These are phyloP conservation scores for Mrakiaceae sp. DNA, from an alignment of 1,284 basidiomycete genomes.

Conservation along the genomic window DNA sequence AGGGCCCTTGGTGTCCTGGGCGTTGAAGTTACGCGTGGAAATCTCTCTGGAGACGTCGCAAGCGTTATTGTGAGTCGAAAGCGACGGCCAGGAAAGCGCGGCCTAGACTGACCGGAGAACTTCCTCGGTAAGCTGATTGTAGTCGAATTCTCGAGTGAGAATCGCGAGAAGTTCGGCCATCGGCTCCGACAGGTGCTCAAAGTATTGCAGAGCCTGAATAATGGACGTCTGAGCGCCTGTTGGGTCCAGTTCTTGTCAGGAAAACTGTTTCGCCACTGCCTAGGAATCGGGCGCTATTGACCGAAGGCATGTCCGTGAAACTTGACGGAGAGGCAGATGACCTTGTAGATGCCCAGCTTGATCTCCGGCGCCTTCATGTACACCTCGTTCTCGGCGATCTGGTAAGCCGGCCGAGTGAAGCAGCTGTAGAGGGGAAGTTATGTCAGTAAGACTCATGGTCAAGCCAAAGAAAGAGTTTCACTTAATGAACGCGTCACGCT, in stretches of 20 bases:
- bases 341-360: slow-evolving; percentile 65
- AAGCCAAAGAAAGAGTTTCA: slow-evolving; percentile 26
- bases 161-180: slow-evolving; percentile 82
- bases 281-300: slow-evolving; percentile 10
- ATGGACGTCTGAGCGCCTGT: slow-evolving; percentile 68
- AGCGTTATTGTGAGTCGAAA: slow-evolving; percentile 19
- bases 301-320: slow-evolving; percentile 73
- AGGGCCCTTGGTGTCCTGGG: slow-evolving; percentile 77
- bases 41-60: slow-evolving; percentile 48
- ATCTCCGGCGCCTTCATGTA: slow-evolving; percentile 75
- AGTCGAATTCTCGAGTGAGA: slow-evolving; percentile 77
- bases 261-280: background rate
- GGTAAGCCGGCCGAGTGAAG: slow-evolving; percentile 73
- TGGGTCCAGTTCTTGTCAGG: background rate
- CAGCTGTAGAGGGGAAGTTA: slow-evolving; percentile 44
- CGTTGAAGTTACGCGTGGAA: slow-evolving; percentile 61
- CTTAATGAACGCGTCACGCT: slow-evolving; percentile 73
- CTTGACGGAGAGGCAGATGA: slow-evolving; percentile 86
- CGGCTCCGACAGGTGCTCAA: slow-evolving; percentile 84
- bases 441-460: background rate
- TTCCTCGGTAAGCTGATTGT: slow-evolving; percentile 80
- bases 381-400: slow-evolving; percentile 70
- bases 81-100: slow-evolving; percentile 24
- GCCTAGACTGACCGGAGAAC: slow-evolving; percentile 47
- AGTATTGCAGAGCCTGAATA: slow-evolving; percentile 85